Percentiles rank a stretch among this genome's conserved stretches.
These are phyloP conservation scores for Wickerhamiella dianesei DNA, from an alignment of 805 yeast species.

Conservation along the genomic window DNA sequence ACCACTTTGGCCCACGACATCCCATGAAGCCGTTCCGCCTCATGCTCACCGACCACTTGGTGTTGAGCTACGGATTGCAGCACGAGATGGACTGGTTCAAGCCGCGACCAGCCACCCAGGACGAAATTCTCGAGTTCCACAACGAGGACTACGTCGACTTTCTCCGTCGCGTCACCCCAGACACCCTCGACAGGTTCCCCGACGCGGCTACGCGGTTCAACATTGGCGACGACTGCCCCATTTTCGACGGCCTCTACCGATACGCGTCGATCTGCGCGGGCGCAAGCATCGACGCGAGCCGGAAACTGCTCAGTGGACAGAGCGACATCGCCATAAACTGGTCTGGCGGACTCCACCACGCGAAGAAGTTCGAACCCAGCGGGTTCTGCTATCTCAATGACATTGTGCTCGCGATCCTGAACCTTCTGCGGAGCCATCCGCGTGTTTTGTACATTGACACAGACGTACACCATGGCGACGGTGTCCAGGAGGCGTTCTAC, in stretches of 20 bases:
- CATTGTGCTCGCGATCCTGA: slow-evolving; percentile 72
- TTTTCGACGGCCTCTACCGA: slow-evolving; percentile 88
- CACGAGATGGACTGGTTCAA: slow-evolving; percentile 81
- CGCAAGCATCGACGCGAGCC: slow-evolving; percentile 82
- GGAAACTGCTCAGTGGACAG: slow-evolving; percentile 64
- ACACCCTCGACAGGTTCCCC: slow-evolving; percentile 45
- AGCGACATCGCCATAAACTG: slow-evolving; percentile 87
- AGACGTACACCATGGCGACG: slow-evolving; percentile 91
- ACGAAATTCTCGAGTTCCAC: slow-evolving; percentile 72
- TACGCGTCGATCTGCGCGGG: slow-evolving; percentile 75
- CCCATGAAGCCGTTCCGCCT: slow-evolving; percentile 98
- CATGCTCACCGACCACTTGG: slow-evolving; percentile 86
- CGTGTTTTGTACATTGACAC: slow-evolving; percentile 79
- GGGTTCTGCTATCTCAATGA: slow-evolving; percentile 89
- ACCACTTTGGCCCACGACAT: slow-evolving; percentile 84
- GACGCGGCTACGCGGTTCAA: slow-evolving; percentile 56
- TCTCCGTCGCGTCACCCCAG: slow-evolving; percentile 63
- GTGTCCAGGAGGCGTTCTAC: slow-evolving; percentile 89
- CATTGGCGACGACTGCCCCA: slow-evolving; percentile 89
- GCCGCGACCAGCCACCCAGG: slow-evolving; percentile 69
- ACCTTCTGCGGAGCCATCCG: slow-evolving; percentile 67
- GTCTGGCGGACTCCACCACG: slow-evolving; percentile 91
- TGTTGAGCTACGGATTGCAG: slow-evolving; percentile 69
- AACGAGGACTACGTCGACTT: slow-evolving; percentile 76
- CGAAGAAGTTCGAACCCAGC: slow-evolving; percentile 77